phyloP scores from a whole-genome alignment of 257 asterid genomes.

The Penstemon eatonii region DNA sequence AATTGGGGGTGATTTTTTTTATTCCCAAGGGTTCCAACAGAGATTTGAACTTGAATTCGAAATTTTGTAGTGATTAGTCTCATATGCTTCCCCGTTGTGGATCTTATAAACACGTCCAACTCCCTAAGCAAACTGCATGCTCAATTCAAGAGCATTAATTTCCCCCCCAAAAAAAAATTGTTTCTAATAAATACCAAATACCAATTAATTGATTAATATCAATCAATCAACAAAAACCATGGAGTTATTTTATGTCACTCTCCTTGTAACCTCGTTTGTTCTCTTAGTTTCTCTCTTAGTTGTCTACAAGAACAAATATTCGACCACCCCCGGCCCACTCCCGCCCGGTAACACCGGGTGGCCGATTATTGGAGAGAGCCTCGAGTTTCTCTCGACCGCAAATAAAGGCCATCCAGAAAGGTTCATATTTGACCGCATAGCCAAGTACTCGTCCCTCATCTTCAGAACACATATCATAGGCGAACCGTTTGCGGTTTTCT shows the following conservation, averaged over 20 bases:
- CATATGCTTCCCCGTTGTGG: too few species aligned
- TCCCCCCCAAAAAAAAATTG: too few species aligned
- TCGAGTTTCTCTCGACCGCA: slow-evolving; percentile 47
- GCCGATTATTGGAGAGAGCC: slow-evolving; percentile 56
- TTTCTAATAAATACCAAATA: too few species aligned
- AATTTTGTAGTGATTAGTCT: too few species aligned
- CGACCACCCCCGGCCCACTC: slow-evolving; percentile 26
- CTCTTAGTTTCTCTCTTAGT: slow-evolving; percentile 28
- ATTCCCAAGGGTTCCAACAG: too few species aligned
- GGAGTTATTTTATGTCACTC: slow-evolving; percentile 28
- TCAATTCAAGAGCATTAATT: too few species aligned
- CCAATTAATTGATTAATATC: too few species aligned
- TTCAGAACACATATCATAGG: slow-evolving; percentile 53
- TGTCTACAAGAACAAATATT: slow-evolving; percentile 10
- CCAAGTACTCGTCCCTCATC: slow-evolving; percentile 42
- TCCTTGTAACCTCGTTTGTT: slow-evolving; percentile 17
- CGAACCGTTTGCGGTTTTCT: slow-evolving; percentile 46
- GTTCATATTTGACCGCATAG: slow-evolving; percentile 51
- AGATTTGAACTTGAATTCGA: too few species aligned
- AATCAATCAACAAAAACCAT: neutral
- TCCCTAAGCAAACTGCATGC: too few species aligned
- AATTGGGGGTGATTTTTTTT: too few species aligned
- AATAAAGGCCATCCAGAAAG: slow-evolving; percentile 61
- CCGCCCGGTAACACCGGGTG: slow-evolving; percentile 51
- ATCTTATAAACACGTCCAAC: too few species aligned